Percentiles rank a stretch among this genome's conserved stretches.
Conservation (phyloP, 2,329 filamentous ascomycete species). For the Ceratocystis ficicola region DNA sequence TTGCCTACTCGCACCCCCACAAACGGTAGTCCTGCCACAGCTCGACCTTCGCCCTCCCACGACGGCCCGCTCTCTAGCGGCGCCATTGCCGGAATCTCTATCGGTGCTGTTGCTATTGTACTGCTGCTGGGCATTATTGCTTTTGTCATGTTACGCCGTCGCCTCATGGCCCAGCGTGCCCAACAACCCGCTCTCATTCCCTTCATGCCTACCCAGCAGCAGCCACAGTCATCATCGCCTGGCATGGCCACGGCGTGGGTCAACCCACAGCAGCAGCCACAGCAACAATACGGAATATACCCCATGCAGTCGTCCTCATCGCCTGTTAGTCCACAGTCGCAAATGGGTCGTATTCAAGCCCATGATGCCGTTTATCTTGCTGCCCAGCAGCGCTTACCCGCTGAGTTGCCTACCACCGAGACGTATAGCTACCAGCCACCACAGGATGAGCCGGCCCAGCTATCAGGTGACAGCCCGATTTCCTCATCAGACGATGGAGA, state of each 20-base stretch:
- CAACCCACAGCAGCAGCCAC: neutral
- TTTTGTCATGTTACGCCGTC: conserved; percentile 29
- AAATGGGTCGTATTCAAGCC: conserved; percentile 7
- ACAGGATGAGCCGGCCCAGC: conserved; percentile 13
- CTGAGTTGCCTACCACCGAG: conserved; percentile 8
- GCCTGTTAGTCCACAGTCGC: conserved; percentile 10
- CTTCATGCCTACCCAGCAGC: conserved; percentile 3
- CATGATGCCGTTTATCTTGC: conserved; percentile 9
- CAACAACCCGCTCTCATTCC: conserved; percentile 18
- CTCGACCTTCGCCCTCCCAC: neutral
- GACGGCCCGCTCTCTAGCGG: conserved; percentile 28
- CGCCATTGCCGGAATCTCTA: conserved; percentile 36
- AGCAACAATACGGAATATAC: conserved; percentile 1
- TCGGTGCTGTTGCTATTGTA: conserved; percentile 29
- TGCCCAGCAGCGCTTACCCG: conserved; percentile 9
- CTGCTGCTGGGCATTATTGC: conserved; percentile 26
- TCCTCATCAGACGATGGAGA: neutral
- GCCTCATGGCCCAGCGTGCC: conserved; percentile 23
- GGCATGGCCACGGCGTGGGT: conserved; percentile 6
- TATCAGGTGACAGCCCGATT: conserved; percentile 8
- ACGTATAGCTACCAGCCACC: conserved; percentile 13
- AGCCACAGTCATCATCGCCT: conserved; percentile 7
- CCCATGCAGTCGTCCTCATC: neutral
- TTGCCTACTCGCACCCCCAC: conserved; percentile 40
- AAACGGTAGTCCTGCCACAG: conserved; percentile 29